Base-by-base conservation (phyloP, 495 filamentous ascomycete species). In the Penicillium bovifimosum region DNA sequence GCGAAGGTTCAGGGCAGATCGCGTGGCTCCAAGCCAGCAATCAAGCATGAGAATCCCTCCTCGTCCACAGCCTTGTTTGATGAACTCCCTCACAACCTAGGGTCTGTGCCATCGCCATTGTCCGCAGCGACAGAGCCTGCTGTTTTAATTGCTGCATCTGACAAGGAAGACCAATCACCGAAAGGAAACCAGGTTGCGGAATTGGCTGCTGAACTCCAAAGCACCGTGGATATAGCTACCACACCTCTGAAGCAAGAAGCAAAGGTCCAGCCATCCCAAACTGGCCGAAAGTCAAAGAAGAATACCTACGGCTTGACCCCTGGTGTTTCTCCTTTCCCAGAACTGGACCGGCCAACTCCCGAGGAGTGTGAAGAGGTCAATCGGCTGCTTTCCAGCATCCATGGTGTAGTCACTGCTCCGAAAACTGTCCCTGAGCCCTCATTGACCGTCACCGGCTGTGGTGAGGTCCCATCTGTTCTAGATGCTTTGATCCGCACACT, bases 391-490 rank as follows among this genome's bases (percentile, higher is more conserved):
- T 76, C 81, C 1, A 71, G 73, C 11, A 59, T 82, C 3, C 89
- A 96, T 60, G 87, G 85, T 1, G 70, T 82, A 35, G 76, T 87
- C 3, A 71, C 71, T 27, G 74, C 77, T 8, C 92, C 93, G 1
- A 70, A 81, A 13, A 80, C 71, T 1, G 83, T 93, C 13, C 89
- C 90, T 0, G 69, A 77, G 7, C 88, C 93, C 1, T 90, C 88
- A n/a, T 69, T 88, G 2, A 85, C 85, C 3, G 79, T 90, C 11
- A 82, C 91, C 14, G 92, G 91, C 2, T 98, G 93, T 58, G 93
- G 93, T 11, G 91, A 98, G 66, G 93, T 96, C 0, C 92, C 92
- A 0, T 92, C 85, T 16, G 83, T 96, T 1, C 76, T 98, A 0
- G 93, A 97, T 62, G 93, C 91, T 0, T 72, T 98, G 0, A 79